phyloP scores from a whole-genome alignment of 768 basidiomycete genomes.

The Piloderma croceum region DNA sequence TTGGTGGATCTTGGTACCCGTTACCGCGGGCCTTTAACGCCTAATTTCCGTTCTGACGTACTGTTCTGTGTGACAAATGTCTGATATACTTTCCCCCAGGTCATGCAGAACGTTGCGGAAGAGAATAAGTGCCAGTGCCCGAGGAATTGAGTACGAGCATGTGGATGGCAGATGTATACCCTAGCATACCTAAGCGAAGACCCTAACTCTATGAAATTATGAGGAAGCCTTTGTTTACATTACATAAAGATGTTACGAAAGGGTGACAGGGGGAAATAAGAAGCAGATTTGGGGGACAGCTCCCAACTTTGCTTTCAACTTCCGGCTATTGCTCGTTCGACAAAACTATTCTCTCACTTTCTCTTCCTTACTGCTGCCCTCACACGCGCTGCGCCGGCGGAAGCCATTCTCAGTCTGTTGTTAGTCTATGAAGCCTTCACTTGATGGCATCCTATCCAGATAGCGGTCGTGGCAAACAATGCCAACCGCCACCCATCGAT shows the following conservation, averaged over 20 bases:
- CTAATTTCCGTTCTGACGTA: background rate
- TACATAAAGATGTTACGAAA: constrained; percentile 9
- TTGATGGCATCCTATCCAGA: constrained; percentile 20
- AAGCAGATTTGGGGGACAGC: constrained; percentile 3
- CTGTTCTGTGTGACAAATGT: too few species aligned
- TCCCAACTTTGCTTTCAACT: constrained; percentile 15
- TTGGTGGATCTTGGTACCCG: constrained; percentile 18
- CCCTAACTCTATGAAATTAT: constrained; percentile 7
- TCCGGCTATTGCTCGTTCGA: constrained; percentile 19
- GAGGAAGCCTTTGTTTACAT: constrained; percentile 5
- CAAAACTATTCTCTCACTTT: constrained; percentile 14
- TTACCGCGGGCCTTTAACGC: background rate
- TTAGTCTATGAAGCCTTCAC: constrained; percentile 21
- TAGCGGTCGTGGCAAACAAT: constrained; percentile 14
- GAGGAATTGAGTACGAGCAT: too few species aligned
- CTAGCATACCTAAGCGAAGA: too few species aligned
- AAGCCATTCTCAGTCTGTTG: background rate
- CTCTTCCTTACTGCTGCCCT: too few species aligned
- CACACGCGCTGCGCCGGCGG: too few species aligned
- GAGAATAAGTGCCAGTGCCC: constrained; percentile 43
- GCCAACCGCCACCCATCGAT: constrained; percentile 37
- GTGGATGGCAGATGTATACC: too few species aligned
- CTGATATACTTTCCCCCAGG: too few species aligned
- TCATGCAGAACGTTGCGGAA: constrained; percentile 45
- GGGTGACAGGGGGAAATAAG: constrained; percentile 25